Evolutionary conservation across 2,329 filamentous ascomycete genomes (phyloP), one percentile per base, ranked within the genome.

Genomic region (Diaporthe eres): DNA sequence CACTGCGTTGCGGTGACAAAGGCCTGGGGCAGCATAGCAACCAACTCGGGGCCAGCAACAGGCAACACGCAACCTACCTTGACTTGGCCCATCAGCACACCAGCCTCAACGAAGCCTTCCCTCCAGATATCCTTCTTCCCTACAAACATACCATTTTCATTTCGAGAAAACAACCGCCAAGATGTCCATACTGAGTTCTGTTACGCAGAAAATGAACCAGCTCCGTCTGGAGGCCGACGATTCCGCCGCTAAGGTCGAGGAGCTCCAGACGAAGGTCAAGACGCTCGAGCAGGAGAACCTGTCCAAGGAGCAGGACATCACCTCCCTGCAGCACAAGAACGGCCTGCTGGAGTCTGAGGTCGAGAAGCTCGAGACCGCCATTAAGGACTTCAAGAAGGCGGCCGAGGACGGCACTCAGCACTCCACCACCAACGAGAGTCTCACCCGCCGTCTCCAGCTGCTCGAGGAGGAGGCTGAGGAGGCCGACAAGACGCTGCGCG

Each of bases 381-480:
- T 98, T 85, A 95, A 95, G 88, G 94, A 97, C 80, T 91, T 93
- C 85, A 99, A 99, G 92, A 93, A 93, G 84, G 89, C 93, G 79
- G 95, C 94, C 83, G 94, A 94, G 84, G 94, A 96, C 86, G 94
- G 94, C 84, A 88, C 92, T 86, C 90, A 94, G 88, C 92, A 95
- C 84, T 94, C 95, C 84, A 94, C 93, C 84, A 94, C 98, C 87
- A 97, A 96, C 86, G 97, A 99, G 89, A 91, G 93, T 81, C 90
- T 99, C 80, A 94, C 95, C 89, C 92, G 97, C 87, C 95, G 95
- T 88, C 90, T 98, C 84, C 95, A 98, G 89, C 90, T 99, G 80
- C 93, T 99, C 81, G 97, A 99, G 89, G 96, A 98, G 88, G 97
- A 99, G 89, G 95, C 95, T 81, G 97, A 99, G 88, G 92, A 96